phyloP scores from a whole-genome alignment of 139 green algal species.

The Zygnema cylindricum region DNA sequence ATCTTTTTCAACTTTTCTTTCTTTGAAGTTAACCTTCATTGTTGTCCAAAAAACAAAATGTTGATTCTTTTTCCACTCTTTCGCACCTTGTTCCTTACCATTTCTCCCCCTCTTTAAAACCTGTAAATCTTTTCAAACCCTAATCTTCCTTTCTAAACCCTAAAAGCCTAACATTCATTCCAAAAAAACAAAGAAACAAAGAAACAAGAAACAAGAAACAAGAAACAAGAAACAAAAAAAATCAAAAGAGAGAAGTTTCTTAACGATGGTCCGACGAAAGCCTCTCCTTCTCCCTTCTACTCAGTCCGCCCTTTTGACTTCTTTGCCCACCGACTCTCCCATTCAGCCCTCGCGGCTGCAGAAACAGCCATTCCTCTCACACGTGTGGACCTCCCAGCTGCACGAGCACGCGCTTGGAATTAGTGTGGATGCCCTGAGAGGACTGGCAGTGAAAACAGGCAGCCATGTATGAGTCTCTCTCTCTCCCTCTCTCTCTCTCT shows the following conservation, averaged over 20 bases:
- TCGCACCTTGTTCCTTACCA: too few species aligned
- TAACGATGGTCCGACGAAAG: neutral
- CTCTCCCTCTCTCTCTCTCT: neutral
- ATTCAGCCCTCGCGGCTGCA: neutral
- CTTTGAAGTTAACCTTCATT: too few species aligned
- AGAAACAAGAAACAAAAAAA: neutral
- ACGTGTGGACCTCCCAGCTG: neutral
- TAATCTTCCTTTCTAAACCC: too few species aligned
- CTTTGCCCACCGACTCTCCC: neutral
- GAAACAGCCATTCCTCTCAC: neutral
- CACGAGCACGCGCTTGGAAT: neutral
- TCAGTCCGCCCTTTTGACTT: neutral
- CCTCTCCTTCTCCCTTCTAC: neutral
- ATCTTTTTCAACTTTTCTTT: too few species aligned
- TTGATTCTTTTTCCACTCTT: too few species aligned
- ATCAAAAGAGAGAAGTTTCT: neutral
- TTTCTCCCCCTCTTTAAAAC: too few species aligned
- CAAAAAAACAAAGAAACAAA: neutral
- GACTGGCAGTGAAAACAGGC: neutral
- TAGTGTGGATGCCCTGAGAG: neutral
- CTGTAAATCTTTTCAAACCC: too few species aligned
- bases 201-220: neutral
- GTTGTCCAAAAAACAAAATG: too few species aligned
- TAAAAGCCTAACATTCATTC: too few species aligned
- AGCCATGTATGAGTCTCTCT: neutral